Percentiles rank a stretch among this genome's conserved stretches.
Conservation (phyloP, 2,329 filamentous ascomycete genomes). For the Fusarium illudens region DNA sequence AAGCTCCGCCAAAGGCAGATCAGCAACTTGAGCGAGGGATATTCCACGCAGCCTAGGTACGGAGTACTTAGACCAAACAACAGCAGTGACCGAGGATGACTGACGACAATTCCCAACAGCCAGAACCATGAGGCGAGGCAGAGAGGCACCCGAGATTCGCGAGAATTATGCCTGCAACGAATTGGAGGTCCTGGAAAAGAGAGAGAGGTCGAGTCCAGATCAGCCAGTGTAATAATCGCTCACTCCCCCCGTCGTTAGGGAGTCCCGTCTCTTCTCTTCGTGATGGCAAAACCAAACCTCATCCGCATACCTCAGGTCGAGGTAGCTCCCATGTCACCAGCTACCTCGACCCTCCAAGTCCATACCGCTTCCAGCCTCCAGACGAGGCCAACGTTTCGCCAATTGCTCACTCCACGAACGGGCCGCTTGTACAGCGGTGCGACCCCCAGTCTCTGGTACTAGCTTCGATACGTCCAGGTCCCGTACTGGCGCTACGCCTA, state of each 20-base stretch:
- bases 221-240: slow-evolving; percentile 27
- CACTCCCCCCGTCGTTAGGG: slow-evolving; percentile 2
- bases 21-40: slow-evolving; percentile 21
- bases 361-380: slow-evolving; percentile 12
- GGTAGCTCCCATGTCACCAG: slow-evolving; percentile 29
- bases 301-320: slow-evolving; percentile 13
- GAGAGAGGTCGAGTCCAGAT: neutral
- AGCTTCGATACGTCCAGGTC: slow-evolving; percentile 20
- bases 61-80: neutral
- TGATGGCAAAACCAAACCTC: neutral
- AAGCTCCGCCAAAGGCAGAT: slow-evolving; percentile 14
- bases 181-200: neutral
- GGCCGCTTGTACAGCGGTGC: slow-evolving; percentile 30
- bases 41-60: slow-evolving; percentile 13
- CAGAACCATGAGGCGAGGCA: neutral
- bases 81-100: neutral
- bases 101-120: neutral
- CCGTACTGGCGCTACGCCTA: slow-evolving; percentile 11
- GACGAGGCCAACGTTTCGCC: slow-evolving; percentile 9
- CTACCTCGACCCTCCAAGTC: slow-evolving; percentile 10
- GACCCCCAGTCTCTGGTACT: slow-evolving; percentile 24
- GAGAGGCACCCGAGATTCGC: slow-evolving; percentile 2
- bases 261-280: neutral
- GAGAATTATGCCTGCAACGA: neutral
- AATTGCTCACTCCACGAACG: slow-evolving; percentile 29